Evolutionary conservation across 208 protist species (phyloP), one percentile per base, ranked within the genome.

Genomic region (Leishmania lainsoni): DNA sequence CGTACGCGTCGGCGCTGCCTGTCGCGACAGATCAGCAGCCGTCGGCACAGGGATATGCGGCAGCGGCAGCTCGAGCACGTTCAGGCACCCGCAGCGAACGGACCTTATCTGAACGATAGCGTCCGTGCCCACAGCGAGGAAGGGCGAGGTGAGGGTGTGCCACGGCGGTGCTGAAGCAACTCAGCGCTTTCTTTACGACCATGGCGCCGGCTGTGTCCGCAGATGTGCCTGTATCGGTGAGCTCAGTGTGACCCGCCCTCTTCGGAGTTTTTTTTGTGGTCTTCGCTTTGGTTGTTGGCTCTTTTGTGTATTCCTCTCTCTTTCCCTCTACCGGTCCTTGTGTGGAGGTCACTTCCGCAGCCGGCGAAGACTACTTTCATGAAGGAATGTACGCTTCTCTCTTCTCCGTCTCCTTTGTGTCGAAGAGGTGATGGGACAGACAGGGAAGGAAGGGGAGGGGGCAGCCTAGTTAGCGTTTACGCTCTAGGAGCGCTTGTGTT

Each of bases 91-190:
- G 61, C 9, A 68, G 49, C 69, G 80, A 56, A 83, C 80, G 16
- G 80, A 83, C 16, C 22, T 83, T 39, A 83, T 83, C 42, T 83
- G 35, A 56, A 8, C 5, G 22, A 32, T 51, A 22, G 74, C 48
- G 5, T 20, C n/a, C 51, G 22, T 39, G 48, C 48, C 45, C n/a
- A 26, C 32, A 10, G 48, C 22, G n/a, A 22, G 6, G 22, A 73
- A 52, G 22, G 20, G 68, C 2, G 26, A 52, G 29, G 22, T 16
- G 10, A 8, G 45, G 17, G 22, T 22, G 22, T 4, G 66, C 2
- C 16, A n/a, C 66, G 22, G 32, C 20, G 26, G 45, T 12, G 39
- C 32, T 73, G 12, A 48, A 52, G 22, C 20, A 42, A 5, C 39
- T 14, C 49, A 4, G 26, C 16, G 22, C 39, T 48, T 52, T 14